Conservation (phyloP, 179 eudicot species). For the Patellifolia procumbens region DNA sequence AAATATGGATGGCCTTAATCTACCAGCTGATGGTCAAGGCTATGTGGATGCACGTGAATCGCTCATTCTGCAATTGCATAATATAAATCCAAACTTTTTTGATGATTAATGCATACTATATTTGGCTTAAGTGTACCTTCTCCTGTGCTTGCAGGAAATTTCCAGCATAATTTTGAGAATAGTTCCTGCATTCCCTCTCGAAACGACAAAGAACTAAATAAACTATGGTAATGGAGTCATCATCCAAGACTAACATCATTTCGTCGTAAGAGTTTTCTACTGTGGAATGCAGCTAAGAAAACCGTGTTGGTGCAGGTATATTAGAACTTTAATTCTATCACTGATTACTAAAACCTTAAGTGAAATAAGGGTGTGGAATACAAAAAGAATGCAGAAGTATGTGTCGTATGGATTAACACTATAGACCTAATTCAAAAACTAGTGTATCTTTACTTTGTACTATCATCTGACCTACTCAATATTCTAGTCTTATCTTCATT, state of each 20-base stretch:
- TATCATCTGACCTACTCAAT: slow-evolving; percentile 36
- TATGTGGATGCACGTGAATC: slow-evolving; percentile 40
- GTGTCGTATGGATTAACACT: slow-evolving; percentile 3
- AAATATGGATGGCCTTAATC: slow-evolving; percentile 19
- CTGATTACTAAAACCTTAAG: not conserved
- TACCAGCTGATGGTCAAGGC: slow-evolving; percentile 27
- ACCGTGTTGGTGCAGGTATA: slow-evolving; percentile 10
- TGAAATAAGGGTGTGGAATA: not conserved
- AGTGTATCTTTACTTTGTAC: slow-evolving; percentile 20
- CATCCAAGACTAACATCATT: not conserved
- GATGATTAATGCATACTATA: slow-evolving; percentile 13
- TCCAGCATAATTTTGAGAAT: slow-evolving; percentile 9
- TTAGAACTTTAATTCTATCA: not conserved
- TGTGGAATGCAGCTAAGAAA: slow-evolving; percentile 17
- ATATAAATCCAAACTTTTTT: not conserved
- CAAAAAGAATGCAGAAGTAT: not conserved
- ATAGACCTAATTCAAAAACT: slow-evolving; percentile 5
- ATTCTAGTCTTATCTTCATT: slow-evolving; percentile 29
- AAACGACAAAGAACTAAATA: not conserved
- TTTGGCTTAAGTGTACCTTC: slow-evolving; percentile 15
- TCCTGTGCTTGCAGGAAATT: slow-evolving; percentile 15
- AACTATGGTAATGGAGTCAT: not conserved
- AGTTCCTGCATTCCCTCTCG: slow-evolving; percentile 15
- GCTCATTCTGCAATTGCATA: slow-evolving; percentile 19
- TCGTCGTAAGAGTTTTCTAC: not conserved